Evolutionary conservation across 2,329 filamentous ascomycete genomes (phyloP), one percentile per base, ranked within the genome.

Genomic region (Microcyclosporella mali): DNA sequence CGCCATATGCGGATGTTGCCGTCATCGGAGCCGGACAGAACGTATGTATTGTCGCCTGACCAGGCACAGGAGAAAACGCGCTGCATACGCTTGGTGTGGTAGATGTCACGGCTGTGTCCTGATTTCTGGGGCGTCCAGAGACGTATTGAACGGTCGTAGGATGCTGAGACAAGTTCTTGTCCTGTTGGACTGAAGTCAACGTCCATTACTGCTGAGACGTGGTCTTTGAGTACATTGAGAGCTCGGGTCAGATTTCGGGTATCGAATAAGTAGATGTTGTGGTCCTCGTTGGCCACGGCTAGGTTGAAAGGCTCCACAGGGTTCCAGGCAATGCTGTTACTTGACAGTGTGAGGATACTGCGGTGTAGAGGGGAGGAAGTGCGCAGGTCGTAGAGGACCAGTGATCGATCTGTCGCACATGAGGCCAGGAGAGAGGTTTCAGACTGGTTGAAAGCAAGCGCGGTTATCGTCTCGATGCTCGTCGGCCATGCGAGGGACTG

Each of bases 11-110:
- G 76, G 39, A 88, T 76, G 62, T 95, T 95, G 51, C 92, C 92
- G 62, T 97, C 92, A 63, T 97, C 92, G 11, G 85, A 92, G 33
- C 90, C 92, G 4, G 85, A 88, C 35, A 98, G 76, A 16, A 98
- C 70, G 63, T 94, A 98, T 57, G 86, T 86, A 53, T 84, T 82
- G 64, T 98, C 92, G 4, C 88, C 85, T 0, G 88, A 92, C 75
- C 85, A 97, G 49, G 78, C 79, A 36, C 81, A 81, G 8, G 84
- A 82, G 70, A 94, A 94, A 43, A 95, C 88, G 55, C 90, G 79
- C 71, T 97, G 90, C 90, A 95, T 95, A 51, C 92, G 82, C 69
- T 95, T 94, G 14, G 92, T 97, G 71, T 97, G 89, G 68, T 97
- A 98, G 37, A 95, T 81, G 61, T 98, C 92, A 56, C 89, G 78